Evolutionary conservation across 164 flowering plant genomes (phyloP), one percentile per base, ranked within the genome.

Genomic region (Nymphaea thermarum): DNA sequence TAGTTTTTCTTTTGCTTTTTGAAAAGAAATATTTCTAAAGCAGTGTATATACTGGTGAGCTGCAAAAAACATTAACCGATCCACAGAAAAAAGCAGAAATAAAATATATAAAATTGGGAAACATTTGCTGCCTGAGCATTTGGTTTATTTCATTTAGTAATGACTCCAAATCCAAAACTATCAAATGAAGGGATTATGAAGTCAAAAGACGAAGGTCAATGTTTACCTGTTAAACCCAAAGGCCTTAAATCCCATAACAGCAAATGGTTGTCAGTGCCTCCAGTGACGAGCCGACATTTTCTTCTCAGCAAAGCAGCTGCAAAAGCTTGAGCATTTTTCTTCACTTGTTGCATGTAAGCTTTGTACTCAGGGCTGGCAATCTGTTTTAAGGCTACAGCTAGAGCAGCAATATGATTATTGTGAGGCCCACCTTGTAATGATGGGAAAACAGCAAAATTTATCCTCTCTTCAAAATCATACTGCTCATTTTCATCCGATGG

Each of bases 341-440:
- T 89, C 71, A 91, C 97, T 76, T 93, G 98, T 47, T 85, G 85
- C 77, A 89, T 89, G 59, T 91, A 89, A 12, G 82, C 85, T 73
- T 84, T 86, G 80, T 86, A 93, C 66, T 87, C 92, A 12, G 88
- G 91, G 17, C 91, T 79, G 65, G 93, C 93, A 43, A 86, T 91
- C 77, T 93, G 96, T 67, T 89, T 93, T 65, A 93, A 81, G 57
- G 97, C 96, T 72, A 93, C 80, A 63, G 97, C 97, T 55, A 93
- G 91, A n/a, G 97, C 98, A 70, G 96, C 97, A 71, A 91, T 89
- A 74, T 87, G 97, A 71, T 93, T 89, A 70, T 91, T 93, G 77
- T 93, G 97, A 8, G 98, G 98, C 5, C 98, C 98, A 66, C 98
- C 98, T 82, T 93, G 98, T 71, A 87, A 59, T 18, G 94, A 84